Base-by-base conservation (phyloP, 768 basidiomycete species). In the Tylopilus balloui region DNA sequence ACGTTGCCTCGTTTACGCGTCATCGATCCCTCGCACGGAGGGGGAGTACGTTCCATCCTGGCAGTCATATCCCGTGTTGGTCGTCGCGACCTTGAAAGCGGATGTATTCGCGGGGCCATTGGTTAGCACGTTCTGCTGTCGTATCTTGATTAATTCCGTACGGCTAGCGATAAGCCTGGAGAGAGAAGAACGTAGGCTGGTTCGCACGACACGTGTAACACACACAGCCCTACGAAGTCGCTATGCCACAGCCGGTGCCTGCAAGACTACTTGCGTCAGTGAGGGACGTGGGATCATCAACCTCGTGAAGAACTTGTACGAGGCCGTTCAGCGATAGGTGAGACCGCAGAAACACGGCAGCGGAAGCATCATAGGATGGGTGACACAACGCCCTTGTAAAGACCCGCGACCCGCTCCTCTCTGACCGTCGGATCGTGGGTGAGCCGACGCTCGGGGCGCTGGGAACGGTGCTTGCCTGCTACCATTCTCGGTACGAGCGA, bases 41-140 rank as follows among this genome's bases (percentile, higher is more conserved):
- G 76, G 72, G 64, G 95, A 96, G 67, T 96, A 95, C 2, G 86
- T 81, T 7, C 92, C 93, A n/a, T n/a, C n/a, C n/a, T n/a, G n/a
- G n/a, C n/a, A n/a, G n/a, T n/a, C n/a, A 60, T 88, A 95, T 2
- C 85, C 90, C 9, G 76, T 71, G 64, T 95, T 82, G 42, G 74
- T 65, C 36, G 71, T 63, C 3, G 80, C 75, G n/a, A 92, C 75
- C 19, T 72, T 68, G 10, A 71, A 60, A 0, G 80, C 76, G 19
- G 78, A 79, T 7, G 77, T 71, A 44, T 69, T 65, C 39, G 70
- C 59, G 11, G 61, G 42, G 38, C 42, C 50, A 42, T 53, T 55
- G 39, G 44, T 47, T 41, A 80, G 64, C 46, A 77, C 67, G 25
- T 79, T 76, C 56, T 91, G 88, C 56, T 88, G 86, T 28, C 85